Evolutionary conservation across 495 filamentous ascomycete genomes (phyloP).

Genomic region (Daldinia bambusicola): DNA sequence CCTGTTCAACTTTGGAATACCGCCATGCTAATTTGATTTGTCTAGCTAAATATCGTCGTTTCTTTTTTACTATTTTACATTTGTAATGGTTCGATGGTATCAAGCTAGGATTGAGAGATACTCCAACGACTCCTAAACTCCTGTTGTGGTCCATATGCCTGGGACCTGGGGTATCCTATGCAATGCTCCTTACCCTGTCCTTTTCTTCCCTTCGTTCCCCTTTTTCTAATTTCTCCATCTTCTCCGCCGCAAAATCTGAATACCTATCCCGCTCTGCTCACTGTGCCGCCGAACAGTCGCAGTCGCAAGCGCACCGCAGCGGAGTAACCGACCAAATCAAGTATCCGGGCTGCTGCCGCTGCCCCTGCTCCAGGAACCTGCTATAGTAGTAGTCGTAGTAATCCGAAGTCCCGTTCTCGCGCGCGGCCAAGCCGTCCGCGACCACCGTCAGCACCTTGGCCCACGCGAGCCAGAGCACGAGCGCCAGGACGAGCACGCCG

Average conservation of each 20-base stretch:
- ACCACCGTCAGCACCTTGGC: not conserved
- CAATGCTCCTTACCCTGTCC: not conserved
- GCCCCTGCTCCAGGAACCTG: too few relatives aligned
- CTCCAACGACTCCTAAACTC: not conserved
- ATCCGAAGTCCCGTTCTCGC: too few relatives aligned
- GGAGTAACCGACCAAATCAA: constrained; percentile 14
- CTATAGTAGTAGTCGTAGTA: too few relatives aligned
- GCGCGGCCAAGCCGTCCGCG: not conserved
- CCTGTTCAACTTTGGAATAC: not conserved
- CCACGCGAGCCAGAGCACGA: not conserved
- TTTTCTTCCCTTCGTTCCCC: not conserved
- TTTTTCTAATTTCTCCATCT: not conserved
- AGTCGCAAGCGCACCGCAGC: not conserved
- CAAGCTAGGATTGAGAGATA: not conserved
- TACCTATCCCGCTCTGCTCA: too few relatives aligned
- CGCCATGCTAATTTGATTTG: not conserved
- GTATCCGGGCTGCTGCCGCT: not conserved
- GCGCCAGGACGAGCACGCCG: not conserved
- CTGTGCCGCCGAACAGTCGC: too few relatives aligned
- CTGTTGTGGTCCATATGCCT: not conserved
- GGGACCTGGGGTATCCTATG: not conserved
- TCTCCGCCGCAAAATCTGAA: not conserved
- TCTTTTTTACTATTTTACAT: not conserved
- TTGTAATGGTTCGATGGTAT: not conserved
- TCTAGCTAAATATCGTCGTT: not conserved